Conservation (phyloP, 331 rosid genomes). For the Malus hybrid region DNA sequence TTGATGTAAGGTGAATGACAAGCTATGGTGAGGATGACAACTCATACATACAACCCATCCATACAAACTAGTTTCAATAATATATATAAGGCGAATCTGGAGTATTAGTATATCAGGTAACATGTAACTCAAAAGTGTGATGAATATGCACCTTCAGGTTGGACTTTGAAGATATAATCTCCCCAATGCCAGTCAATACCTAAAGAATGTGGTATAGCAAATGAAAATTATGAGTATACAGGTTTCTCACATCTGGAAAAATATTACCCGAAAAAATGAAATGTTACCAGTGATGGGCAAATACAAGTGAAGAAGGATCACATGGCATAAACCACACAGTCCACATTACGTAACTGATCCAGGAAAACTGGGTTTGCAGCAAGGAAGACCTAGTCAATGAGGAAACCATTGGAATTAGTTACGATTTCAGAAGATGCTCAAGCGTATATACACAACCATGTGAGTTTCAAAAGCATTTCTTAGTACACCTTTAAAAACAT, state of each 20-base stretch:
- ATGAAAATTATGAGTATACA: neutral
- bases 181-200: conserved; percentile 87
- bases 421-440: conserved; percentile 7
- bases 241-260: neutral
- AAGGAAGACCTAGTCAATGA: conserved; percentile 70
- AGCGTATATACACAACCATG: neutral
- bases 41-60: too few species aligned
- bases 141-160: conserved; percentile 64
- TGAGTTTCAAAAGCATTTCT: neutral
- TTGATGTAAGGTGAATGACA: too few species aligned
- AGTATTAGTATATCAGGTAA: neutral
- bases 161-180: conserved; percentile 76
- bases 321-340: conserved; percentile 90
- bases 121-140: conserved; percentile 4
- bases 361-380: conserved; percentile 53
- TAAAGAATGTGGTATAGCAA: conserved; percentile 18
- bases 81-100: neutral
- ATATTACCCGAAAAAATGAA: neutral
- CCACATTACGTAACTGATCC: conserved; percentile 65
- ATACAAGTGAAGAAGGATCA: conserved; percentile 88
- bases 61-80: too few species aligned
- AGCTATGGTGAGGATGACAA: too few species aligned
- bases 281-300: conserved; percentile 84
- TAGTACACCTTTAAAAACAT: neutral
- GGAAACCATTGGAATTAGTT: conserved; percentile 8